Conservation (phyloP, 1,284 basidiomycete genomes). For the Ustilago hordei region DNA sequence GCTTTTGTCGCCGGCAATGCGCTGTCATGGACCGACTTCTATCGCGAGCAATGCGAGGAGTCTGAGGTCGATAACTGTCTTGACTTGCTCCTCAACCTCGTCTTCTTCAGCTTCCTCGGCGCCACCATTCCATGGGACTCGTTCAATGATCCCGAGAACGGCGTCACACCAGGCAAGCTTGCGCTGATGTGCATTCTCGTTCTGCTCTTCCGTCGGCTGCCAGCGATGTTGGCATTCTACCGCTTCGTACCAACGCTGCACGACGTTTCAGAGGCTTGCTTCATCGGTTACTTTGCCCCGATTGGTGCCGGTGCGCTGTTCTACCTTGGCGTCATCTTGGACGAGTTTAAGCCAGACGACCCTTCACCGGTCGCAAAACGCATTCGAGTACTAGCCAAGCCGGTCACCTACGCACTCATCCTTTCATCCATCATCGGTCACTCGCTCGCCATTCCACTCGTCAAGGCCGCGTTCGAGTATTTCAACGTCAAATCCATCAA, state of each 20-base stretch:
- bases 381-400: conserved; percentile 56
- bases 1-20: conserved; percentile 62
- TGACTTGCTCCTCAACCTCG: conserved; percentile 58
- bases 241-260: conserved; percentile 65
- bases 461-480: conserved; percentile 54
- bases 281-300: conserved; percentile 71
- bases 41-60: conserved; percentile 62
- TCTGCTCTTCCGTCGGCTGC: conserved; percentile 69
- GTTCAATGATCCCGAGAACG: conserved; percentile 61
- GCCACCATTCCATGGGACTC: conserved; percentile 60
- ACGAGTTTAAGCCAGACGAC: conserved; percentile 52
- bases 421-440: conserved; percentile 56
- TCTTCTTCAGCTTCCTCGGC: conserved; percentile 70
- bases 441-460: conserved; percentile 55
- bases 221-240: conserved; percentile 63
- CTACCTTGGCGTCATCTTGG: conserved; percentile 51
- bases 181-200: conserved; percentile 70
- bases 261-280: conserved; percentile 63
- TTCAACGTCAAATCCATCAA: conserved; percentile 51
- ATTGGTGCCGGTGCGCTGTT: conserved; percentile 70
- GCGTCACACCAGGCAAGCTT: conserved; percentile 68
- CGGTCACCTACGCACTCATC: conserved; percentile 57
- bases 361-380: conserved; percentile 25
- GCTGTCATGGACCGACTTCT: conserved; percentile 63
- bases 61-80: conserved; percentile 63